Evolutionary conservation across 495 filamentous ascomycete species (phyloP), one percentile per base, ranked within the genome.

Genomic region (Penicillium steckii): DNA sequence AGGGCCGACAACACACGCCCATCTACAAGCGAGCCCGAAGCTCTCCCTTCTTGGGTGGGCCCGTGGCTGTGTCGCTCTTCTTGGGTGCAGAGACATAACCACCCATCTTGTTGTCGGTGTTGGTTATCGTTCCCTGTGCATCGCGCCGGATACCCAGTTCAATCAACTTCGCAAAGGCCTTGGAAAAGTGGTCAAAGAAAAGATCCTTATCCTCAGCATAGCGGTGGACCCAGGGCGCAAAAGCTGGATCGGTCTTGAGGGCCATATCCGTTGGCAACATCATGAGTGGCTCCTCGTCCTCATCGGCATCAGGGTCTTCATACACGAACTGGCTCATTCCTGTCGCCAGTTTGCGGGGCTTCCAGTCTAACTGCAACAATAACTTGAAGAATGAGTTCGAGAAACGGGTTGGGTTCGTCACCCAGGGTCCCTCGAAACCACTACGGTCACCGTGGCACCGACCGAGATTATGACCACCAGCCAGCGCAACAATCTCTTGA

Each of bases 341-440:
- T 52, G 74, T 82, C 29, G 59, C 51, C 52, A 83, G 55, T 51
- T 62, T 78, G 64, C 75, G 79, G 18, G 69, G 70, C 68, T 70
- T 75, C 82, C 81, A 86, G 50, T 79, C 72, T 44, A 82, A 64
- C 29, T 72, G 70, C 8, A 81, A 64, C 55, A 86, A 52, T 47
- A 85, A 57, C 50, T 74, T 70, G 71, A 80, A 85, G 57, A 84
- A 86, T 55, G 80, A 79, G 59, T 85, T 86, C 23, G 76, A 80
- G 69, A 85, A 86, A 18, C 82, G 72, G 4, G 80, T 86, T 48
- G 82, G 82, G 60, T 80, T 83, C 53, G 83, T 82, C 44, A 85
- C 81, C 83, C 82, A 85, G 38, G 81, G 72, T 0, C 82, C 81
- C 30, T 83, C 69, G 58, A 84, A 86, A 10, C 82, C 83, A 29